phyloP scores from a whole-genome alignment of 768 basidiomycete species.

The Suillus variegatus region DNA sequence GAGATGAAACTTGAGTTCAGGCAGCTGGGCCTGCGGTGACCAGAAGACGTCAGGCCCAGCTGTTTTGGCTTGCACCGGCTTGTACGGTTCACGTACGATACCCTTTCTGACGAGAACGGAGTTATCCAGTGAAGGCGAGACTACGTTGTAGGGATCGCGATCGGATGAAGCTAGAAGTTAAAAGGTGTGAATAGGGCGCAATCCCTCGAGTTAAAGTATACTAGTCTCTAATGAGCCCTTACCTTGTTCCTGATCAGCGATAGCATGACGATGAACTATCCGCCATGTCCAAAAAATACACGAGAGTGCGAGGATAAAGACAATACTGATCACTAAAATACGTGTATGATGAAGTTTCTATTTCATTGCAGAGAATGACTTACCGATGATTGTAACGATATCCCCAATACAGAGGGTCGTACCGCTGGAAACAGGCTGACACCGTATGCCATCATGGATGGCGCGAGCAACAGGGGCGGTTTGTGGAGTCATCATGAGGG shows the following conservation, averaged over 20 bases:
- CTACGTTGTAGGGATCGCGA: conserved; percentile 11
- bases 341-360: not conserved
- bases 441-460: conserved; percentile 4
- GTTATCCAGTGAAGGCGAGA: not conserved
- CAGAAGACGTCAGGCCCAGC: conserved; percentile 11
- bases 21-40: conserved; percentile 6
- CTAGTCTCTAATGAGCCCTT: not conserved
- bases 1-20: not conserved
- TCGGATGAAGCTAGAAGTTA: not conserved
- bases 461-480: not conserved
- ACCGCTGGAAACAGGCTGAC: conserved; percentile 13
- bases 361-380: not conserved
- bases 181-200: not conserved
- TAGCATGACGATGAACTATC: not conserved
- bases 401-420: conserved; percentile 25
- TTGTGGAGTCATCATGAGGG: conserved; percentile 1
- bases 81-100: conserved; percentile 7
- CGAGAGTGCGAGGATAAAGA: not conserved
- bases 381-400: conserved; percentile 24
- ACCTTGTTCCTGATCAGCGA: conserved; percentile 2
- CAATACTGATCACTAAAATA: not conserved
- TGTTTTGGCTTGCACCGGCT: conserved; percentile 14
- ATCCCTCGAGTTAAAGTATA: not conserved
- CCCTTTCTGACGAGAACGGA: conserved; percentile 9
- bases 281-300: not conserved